Evolutionary conservation across 2,329 filamentous ascomycete genomes (phyloP).

Genomic region (Fusarium buharicum): DNA sequence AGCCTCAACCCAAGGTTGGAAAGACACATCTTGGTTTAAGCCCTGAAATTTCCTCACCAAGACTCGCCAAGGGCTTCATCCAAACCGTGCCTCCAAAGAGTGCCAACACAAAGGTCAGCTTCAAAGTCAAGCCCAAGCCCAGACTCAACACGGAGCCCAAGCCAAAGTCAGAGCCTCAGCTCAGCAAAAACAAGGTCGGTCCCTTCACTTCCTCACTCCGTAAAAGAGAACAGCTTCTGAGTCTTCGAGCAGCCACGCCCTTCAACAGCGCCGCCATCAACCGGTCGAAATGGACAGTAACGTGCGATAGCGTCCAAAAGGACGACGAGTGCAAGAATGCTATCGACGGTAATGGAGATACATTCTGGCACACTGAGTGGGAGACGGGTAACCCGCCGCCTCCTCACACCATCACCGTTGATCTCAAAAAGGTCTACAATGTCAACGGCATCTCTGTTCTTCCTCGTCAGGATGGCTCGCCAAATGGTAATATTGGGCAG

Average conservation of each 20-base stretch:
- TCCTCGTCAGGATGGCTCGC: conserved; percentile 23
- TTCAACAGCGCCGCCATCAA: conserved; percentile 11
- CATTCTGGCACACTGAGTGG: conserved; percentile 27
- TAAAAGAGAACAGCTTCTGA: conserved; percentile 14
- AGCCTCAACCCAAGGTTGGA: conserved; percentile 11
- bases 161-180: background rate
- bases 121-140: conserved; percentile 8
- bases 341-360: conserved; percentile 9
- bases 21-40: conserved; percentile 9
- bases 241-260: conserved; percentile 23
- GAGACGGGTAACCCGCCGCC: conserved; percentile 10
- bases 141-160: conserved; percentile 3
- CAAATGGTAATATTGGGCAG: conserved; percentile 16
- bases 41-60: background rate
- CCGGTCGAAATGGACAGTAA: conserved; percentile 20
- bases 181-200: conserved; percentile 11
- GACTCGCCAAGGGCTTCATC: conserved; percentile 15
- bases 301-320: conserved; percentile 20
- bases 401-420: conserved; percentile 29
- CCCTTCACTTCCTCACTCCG: background rate
- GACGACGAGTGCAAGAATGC: conserved; percentile 19
- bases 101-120: background rate
- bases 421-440: conserved; percentile 22
- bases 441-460: conserved; percentile 30
- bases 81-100: conserved; percentile 11